Conservation (phyloP, 371 early-diverging fungal species). For the Zancudomyces culisetae region DNA sequence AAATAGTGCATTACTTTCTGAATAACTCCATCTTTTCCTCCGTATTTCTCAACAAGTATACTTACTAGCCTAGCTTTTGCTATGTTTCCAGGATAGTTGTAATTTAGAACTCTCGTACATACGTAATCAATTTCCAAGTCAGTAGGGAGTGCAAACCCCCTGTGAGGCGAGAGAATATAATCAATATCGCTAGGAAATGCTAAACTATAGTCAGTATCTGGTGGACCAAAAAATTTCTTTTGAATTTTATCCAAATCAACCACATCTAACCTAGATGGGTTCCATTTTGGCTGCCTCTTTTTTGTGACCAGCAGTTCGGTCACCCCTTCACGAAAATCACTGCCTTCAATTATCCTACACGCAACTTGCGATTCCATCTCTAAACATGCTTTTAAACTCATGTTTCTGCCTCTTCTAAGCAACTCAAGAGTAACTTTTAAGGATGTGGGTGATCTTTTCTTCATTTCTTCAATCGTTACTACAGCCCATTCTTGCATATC, state of each 20-base stretch:
- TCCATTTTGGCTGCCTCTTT: constrained; percentile 47
- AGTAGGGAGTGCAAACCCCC: background rate
- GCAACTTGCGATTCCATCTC: constrained; percentile 68
- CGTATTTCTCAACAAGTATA: too few species aligned
- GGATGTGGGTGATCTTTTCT: constrained; percentile 62
- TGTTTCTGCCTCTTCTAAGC: constrained; percentile 45
- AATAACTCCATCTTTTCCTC: too few species aligned
- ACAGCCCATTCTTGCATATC: constrained; percentile 43
- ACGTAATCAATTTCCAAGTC: too few species aligned
- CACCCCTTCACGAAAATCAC: constrained; percentile 83
- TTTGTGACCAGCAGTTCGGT: constrained; percentile 52
- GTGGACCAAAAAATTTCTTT: background rate
- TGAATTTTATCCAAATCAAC: background rate
- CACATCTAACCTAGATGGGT: constrained; percentile 32
- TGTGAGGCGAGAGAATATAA: background rate
- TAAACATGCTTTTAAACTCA: constrained; percentile 59
- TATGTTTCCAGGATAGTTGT: too few species aligned
- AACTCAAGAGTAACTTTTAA: constrained; percentile 74
- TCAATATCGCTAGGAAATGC: background rate
- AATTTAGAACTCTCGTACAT: too few species aligned
- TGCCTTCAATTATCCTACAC: constrained; percentile 45
- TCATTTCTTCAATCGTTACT: constrained; percentile 44
- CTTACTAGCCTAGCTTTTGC: too few species aligned
- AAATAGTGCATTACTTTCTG: too few species aligned
- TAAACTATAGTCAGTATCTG: background rate